Conservation (phyloP, 176 grass and related monocot genomes). For the Phoenix roebelenii region DNA sequence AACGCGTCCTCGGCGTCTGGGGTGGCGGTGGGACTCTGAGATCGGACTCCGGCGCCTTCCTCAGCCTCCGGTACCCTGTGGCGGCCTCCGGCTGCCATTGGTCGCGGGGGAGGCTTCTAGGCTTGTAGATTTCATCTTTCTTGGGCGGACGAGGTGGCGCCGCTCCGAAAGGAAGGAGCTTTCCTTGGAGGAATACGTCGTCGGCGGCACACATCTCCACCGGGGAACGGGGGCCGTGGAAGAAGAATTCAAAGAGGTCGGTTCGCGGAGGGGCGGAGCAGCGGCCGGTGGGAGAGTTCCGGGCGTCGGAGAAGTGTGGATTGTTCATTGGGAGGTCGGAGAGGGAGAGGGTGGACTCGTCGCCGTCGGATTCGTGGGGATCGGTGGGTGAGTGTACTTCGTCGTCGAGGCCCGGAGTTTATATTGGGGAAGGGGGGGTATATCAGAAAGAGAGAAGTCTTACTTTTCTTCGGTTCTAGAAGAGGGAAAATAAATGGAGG, state of each 20-base stretch:
- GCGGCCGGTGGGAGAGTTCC: too few relatives aligned
- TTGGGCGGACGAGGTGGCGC: slow-evolving; percentile 1
- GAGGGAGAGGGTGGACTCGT: too few relatives aligned
- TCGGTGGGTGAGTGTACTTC: too few relatives aligned
- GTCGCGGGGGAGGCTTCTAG: too few relatives aligned
- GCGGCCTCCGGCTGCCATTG: neutral
- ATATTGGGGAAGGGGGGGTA: too few relatives aligned
- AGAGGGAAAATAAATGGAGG: too few relatives aligned
- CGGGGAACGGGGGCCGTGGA: slow-evolving; percentile 8
- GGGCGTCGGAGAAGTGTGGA: too few relatives aligned
- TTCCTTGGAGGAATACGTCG: slow-evolving; percentile 21
- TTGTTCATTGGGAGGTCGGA: too few relatives aligned
- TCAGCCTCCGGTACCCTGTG: neutral
- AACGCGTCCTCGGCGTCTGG: neutral
- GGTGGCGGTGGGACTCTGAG: neutral
- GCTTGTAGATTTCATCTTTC: neutral
- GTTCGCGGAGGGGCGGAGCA: neutral
- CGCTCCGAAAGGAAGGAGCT: slow-evolving; percentile 22
- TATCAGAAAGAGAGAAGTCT: too few relatives aligned
- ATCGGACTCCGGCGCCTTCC: neutral
- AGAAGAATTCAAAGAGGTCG: slow-evolving; percentile 21
- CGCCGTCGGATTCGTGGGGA: too few relatives aligned
- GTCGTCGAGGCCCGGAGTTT: too few relatives aligned
- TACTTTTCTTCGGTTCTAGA: too few relatives aligned
- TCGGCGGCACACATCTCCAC: slow-evolving; percentile 17